Conservation (phyloP, 257 asterid species). For the Anisodus acutangulus region DNA sequence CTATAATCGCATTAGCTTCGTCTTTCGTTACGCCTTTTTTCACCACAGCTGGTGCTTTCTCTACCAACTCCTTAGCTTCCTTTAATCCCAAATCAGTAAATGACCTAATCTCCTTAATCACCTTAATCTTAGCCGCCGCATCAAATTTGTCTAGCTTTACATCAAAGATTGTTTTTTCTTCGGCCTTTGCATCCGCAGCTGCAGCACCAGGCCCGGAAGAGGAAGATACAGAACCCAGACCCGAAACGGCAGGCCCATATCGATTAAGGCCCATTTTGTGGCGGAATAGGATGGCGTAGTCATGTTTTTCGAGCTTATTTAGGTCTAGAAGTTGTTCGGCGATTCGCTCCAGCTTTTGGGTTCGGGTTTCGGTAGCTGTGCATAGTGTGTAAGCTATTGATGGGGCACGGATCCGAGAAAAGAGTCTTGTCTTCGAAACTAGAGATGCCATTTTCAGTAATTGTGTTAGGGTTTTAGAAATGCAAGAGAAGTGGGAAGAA, state of each 20-base stretch:
- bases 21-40: slow-evolving; percentile 76
- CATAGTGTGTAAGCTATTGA: slow-evolving; percentile 42
- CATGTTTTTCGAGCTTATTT: slow-evolving; percentile 75
- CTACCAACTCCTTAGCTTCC: slow-evolving; percentile 89
- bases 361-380: slow-evolving; percentile 51
- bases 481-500: slow-evolving; percentile 34
- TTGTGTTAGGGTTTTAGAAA: slow-evolving; percentile 35
- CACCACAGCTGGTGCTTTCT: slow-evolving; percentile 75
- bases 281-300: slow-evolving; percentile 62
- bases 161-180: slow-evolving; percentile 72
- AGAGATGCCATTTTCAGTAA: slow-evolving; percentile 48
- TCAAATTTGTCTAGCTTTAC: slow-evolving; percentile 78
- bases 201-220: slow-evolving; percentile 52
- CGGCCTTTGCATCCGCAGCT: slow-evolving; percentile 50
- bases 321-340: slow-evolving; percentile 73
- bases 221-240: slow-evolving; percentile 36
- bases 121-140: slow-evolving; percentile 71
- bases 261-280: slow-evolving; percentile 73
- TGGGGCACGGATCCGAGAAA: slow-evolving; percentile 37
- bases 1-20: slow-evolving; percentile 72
- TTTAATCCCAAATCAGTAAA: slow-evolving; percentile 81
- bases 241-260: slow-evolving; percentile 59
- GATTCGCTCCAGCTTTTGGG: slow-evolving; percentile 74
- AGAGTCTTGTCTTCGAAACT: slow-evolving; percentile 42
- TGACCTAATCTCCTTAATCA: slow-evolving; percentile 84